phyloP scores from a whole-genome alignment of 2,329 filamentous ascomycete species.

The Claviceps lovelessii region DNA sequence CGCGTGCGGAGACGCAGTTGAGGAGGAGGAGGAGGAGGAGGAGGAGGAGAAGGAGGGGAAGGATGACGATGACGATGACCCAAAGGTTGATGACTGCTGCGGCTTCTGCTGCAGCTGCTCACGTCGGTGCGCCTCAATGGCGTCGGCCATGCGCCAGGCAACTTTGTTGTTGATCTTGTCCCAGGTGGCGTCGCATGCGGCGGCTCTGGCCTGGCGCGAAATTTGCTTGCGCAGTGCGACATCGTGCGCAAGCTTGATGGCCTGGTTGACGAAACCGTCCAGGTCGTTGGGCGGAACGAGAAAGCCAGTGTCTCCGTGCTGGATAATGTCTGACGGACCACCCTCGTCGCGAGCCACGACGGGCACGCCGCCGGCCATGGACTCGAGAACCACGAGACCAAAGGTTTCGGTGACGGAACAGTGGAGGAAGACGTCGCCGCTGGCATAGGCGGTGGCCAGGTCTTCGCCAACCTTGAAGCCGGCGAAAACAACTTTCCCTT shows the following conservation, averaged over 20 bases:
- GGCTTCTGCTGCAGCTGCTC: slow-evolving; percentile 12
- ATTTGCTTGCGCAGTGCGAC: slow-evolving; percentile 29
- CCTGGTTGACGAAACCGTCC: slow-evolving; percentile 39
- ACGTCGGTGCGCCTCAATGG: slow-evolving; percentile 31
- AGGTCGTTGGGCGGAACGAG: slow-evolving; percentile 46
- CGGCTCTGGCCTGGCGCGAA: slow-evolving; percentile 31
- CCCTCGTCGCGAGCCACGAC: slow-evolving; percentile 56
- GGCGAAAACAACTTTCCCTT: slow-evolving; percentile 48
- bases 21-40: background rate
- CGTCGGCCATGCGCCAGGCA: slow-evolving; percentile 46
- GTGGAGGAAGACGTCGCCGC: slow-evolving; percentile 55
- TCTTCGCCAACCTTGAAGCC: slow-evolving; percentile 48
- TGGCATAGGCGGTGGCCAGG: slow-evolving; percentile 52
- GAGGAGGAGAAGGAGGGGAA: too few relatives aligned
- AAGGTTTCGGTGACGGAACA: slow-evolving; percentile 61
- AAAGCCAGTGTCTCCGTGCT: slow-evolving; percentile 44
- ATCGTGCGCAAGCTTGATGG: slow-evolving; percentile 35
- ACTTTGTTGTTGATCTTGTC: slow-evolving; percentile 58
- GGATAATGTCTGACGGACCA: slow-evolving; percentile 53
- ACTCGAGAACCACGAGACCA: slow-evolving; percentile 54
- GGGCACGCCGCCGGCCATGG: slow-evolving; percentile 56
- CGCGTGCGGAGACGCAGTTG: slow-evolving; percentile 14
- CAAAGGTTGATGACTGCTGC: background rate
- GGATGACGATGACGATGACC: too few relatives aligned
- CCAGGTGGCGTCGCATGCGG: slow-evolving; percentile 50